Percentiles rank a stretch among this genome's conserved stretches.
These are phyloP conservation scores for Neoascochyta sp. DNA, from an alignment of 2,329 filamentous ascomycete genomes.

Conservation along the genomic window DNA sequence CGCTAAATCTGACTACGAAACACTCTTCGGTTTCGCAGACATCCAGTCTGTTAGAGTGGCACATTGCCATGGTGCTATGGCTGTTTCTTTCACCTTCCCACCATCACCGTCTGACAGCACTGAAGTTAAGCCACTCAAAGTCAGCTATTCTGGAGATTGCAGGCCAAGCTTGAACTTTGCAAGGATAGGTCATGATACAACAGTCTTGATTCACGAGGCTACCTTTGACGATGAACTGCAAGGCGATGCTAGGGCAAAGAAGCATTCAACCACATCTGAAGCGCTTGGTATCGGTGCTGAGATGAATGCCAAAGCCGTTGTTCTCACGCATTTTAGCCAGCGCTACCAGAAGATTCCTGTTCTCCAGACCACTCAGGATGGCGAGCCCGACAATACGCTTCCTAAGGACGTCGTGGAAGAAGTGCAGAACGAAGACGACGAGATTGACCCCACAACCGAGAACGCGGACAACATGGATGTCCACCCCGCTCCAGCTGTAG, in stretches of 20 bases:
- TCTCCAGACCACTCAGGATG: constrained; percentile 41
- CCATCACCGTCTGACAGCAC: constrained; percentile 35
- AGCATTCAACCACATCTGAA: constrained; percentile 83
- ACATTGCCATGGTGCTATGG: constrained; percentile 78
- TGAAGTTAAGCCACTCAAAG: constrained; percentile 61
- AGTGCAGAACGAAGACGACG: constrained; percentile 17
- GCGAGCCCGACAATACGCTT: constrained; percentile 23
- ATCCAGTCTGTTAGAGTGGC: constrained; percentile 66
- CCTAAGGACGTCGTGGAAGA: constrained; percentile 25
- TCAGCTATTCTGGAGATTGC: constrained; percentile 93
- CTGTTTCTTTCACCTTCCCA: constrained; percentile 72
- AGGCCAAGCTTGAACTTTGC: constrained; percentile 66
- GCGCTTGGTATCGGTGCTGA: constrained; percentile 70
- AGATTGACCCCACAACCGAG: constrained; percentile 16
- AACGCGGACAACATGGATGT: constrained; percentile 23
- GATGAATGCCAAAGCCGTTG: constrained; percentile 75
- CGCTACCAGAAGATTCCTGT: constrained; percentile 75
- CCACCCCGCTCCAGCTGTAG: constrained; percentile 7
- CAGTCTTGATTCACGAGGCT: constrained; percentile 88
- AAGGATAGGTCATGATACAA: constrained; percentile 66
- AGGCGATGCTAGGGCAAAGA: constrained; percentile 79
- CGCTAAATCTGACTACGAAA: constrained; percentile 36
- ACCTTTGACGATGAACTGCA: constrained; percentile 86
- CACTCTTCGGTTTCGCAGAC: constrained; percentile 58
- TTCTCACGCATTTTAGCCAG: constrained; percentile 94